Conservation (phyloP, 1,139 yeast species). For the Petasospora fabianii region DNA sequence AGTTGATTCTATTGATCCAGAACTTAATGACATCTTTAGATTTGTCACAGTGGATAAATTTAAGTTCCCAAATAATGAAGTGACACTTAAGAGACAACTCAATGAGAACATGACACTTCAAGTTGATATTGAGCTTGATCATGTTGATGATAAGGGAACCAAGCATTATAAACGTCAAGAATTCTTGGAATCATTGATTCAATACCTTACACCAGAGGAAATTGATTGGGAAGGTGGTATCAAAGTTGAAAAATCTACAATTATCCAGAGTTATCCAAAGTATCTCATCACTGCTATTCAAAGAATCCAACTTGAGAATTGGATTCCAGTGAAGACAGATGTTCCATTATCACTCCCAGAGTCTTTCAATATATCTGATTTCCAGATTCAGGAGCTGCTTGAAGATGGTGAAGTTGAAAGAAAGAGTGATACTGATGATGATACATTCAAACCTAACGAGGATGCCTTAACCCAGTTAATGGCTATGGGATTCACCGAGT, state of each 20-base stretch:
- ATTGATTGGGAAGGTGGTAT: constrained; percentile 61
- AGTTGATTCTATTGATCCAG: constrained; percentile 41
- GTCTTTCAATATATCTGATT: constrained; percentile 36
- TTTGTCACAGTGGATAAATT: constrained; percentile 65
- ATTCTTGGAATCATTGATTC: constrained; percentile 48
- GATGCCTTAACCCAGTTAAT: constrained; percentile 51
- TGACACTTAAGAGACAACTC: constrained; percentile 53
- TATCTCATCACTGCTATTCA: constrained; percentile 71
- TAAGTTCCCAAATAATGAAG: constrained; percentile 53
- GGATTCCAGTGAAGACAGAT: constrained; percentile 85
- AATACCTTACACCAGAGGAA: constrained; percentile 47
- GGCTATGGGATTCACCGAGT: constrained; percentile 86
- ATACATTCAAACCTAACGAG: constrained; percentile 51
- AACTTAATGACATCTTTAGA: constrained; percentile 48
- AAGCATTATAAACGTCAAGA: constrained; percentile 47
- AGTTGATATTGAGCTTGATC: constrained; percentile 40
- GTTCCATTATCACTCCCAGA: constrained; percentile 67
- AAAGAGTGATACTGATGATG: constrained; percentile 34
- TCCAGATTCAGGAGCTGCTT: constrained; percentile 31
- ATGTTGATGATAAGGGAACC: constrained; percentile 42
- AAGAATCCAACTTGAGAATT: constrained; percentile 77
- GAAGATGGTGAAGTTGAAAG: constrained; percentile 43
- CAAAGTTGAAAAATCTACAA: constrained; percentile 43
- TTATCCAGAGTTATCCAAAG: constrained; percentile 64
- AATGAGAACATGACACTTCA: constrained; percentile 70